Evolutionary conservation across 306 rosid genomes (phyloP).

Genomic region (Elaeagnus macrophylla): DNA sequence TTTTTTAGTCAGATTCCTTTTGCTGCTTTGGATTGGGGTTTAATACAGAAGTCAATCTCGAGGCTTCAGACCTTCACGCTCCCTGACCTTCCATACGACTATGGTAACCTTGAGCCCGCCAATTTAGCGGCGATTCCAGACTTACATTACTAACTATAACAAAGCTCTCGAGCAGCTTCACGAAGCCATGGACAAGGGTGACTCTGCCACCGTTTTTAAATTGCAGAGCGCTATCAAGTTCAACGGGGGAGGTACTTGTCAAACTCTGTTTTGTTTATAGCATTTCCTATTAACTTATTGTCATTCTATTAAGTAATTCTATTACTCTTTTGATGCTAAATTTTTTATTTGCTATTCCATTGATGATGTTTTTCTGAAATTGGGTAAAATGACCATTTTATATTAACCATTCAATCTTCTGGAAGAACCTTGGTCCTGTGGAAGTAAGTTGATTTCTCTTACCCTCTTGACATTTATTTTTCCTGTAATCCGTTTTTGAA

Average conservation of each 20-base stretch:
- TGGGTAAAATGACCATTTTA: constrained; percentile 14
- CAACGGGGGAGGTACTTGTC: constrained; percentile 74
- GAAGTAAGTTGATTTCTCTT: constrained; percentile 32
- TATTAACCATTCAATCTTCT: constrained; percentile 74
- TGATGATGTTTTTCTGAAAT: no score
- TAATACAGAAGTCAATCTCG: constrained; percentile 18
- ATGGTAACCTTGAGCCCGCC: no score
- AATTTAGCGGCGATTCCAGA: no score
- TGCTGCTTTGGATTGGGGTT: no score
- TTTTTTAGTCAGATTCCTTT: no score
- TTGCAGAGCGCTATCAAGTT: constrained; percentile 78
- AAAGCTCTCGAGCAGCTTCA: constrained; percentile 87
- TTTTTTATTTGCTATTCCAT: not conserved
- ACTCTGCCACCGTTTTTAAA: constrained; percentile 52
- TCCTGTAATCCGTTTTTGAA: not conserved
- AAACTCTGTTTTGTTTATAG: not conserved
- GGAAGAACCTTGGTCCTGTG: constrained; percentile 63
- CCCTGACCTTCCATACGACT: constrained; percentile 82
- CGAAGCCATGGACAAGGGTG: constrained; percentile 47
- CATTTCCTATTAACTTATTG: not conserved
- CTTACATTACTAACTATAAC: constrained; percentile 85
- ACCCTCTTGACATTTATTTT: no score
- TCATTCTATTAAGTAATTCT: not conserved
- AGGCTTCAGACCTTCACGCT: constrained; percentile 62
- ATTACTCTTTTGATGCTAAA: not conserved